phyloP scores from a whole-genome alignment of 2,329 filamentous ascomycete species.

The Aspergillus versicolor region DNA sequence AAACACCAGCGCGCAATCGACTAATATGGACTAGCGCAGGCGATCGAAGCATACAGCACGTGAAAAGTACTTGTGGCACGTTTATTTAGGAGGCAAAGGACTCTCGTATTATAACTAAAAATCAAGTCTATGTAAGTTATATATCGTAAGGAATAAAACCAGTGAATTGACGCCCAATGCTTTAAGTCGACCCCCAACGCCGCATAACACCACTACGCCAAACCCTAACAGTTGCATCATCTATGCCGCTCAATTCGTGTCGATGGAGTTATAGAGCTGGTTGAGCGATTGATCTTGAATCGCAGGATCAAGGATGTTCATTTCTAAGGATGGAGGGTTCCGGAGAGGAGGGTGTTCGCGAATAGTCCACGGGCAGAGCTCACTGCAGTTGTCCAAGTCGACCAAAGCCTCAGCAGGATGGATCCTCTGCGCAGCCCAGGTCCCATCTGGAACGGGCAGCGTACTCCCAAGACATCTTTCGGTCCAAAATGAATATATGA shows the following conservation, averaged over 20 bases:
- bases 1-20: conserved; percentile 23
- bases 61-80: not conserved
- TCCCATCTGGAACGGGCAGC: conserved; percentile 26
- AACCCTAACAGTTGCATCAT: not conserved
- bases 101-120: no score
- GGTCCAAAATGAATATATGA: conserved; percentile 38
- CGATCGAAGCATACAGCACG: not conserved
- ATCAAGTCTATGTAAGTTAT: no score
- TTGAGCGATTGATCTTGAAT: conserved; percentile 33
- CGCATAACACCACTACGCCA: conserved; percentile 3
- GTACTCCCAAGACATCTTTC: conserved; percentile 33
- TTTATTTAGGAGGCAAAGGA: no score
- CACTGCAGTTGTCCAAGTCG: conserved; percentile 38
- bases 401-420: conserved; percentile 37
- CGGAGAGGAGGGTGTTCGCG: conserved; percentile 36
- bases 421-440: conserved; percentile 37
- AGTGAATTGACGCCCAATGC: not conserved
- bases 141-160: not conserved
- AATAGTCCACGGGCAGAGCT: conserved; percentile 41
- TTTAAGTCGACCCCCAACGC: not conserved
- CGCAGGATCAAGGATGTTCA: conserved; percentile 34
- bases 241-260: conserved; percentile 27
- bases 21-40: conserved; percentile 3
- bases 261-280: conserved; percentile 38
- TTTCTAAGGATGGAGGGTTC: conserved; percentile 32